Conservation (phyloP, 257 asterid species). For the Solanum pennellii region DNA sequence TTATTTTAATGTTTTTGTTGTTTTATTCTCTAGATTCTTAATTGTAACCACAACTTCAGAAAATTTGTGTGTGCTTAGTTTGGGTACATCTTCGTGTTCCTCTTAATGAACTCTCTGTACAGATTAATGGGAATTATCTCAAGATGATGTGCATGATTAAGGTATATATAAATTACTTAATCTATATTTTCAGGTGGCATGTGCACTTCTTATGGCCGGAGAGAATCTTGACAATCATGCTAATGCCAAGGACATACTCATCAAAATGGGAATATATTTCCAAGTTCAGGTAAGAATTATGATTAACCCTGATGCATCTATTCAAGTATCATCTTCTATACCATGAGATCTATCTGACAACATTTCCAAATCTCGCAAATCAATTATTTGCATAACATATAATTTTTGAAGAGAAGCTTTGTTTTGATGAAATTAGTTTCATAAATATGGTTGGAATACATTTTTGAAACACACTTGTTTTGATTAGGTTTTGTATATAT, state of each 20-base stretch:
- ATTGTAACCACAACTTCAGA: not conserved
- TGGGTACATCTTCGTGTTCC: not conserved
- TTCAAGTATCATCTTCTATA: not conserved
- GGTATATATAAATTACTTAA: not conserved
- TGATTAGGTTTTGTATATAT: not conserved
- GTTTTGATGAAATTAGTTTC: not conserved
- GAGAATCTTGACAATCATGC: conserved; percentile 62
- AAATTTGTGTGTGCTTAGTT: not conserved
- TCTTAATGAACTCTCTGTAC: not conserved
- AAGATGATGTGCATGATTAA: not conserved
- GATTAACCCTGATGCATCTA: not conserved
- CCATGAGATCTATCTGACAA: not conserved
- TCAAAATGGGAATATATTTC: conserved; percentile 87
- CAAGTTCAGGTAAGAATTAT: conserved; percentile 65
- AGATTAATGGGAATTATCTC: not conserved
- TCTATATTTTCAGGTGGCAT: conserved; percentile 54
- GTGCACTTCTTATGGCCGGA: conserved; percentile 87
- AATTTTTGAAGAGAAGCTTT: not conserved
- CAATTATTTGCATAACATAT: not conserved
- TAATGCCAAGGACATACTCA: conserved; percentile 52
- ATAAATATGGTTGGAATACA: not conserved
- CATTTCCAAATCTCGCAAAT: not conserved
- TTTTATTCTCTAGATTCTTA: not conserved
- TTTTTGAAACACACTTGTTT: not conserved
- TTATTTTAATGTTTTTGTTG: not conserved